These are phyloP conservation scores for Rhizopogon vulgaris DNA, from an alignment of 768 basidiomycete genomes.

Conservation along the genomic window DNA sequence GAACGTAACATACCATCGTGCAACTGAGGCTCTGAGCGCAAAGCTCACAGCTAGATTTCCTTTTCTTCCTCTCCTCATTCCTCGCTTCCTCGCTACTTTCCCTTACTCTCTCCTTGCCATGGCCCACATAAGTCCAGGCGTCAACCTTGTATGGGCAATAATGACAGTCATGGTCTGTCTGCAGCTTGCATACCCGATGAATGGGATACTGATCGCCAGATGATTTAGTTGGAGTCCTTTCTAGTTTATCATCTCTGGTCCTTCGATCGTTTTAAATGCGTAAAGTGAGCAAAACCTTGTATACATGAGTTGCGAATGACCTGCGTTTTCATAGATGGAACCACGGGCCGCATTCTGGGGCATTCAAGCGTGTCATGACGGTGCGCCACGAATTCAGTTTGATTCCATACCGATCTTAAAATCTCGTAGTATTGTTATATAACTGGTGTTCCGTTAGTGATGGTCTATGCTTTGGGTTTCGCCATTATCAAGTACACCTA, in stretches of 20 bases:
- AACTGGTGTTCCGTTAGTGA: constrained; percentile 52
- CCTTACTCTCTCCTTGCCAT: constrained; percentile 28
- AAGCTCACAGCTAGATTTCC: not conserved
- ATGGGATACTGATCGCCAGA: not conserved
- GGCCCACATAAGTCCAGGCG: constrained; percentile 59
- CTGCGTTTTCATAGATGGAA: constrained; percentile 48
- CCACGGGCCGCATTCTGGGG: constrained; percentile 57
- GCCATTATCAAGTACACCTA: constrained; percentile 67
- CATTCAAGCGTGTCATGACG: constrained; percentile 84
- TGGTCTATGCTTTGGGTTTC: constrained; percentile 56
- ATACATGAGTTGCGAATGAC: not conserved
- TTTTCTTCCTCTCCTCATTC: constrained; percentile 8
- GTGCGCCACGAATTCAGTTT: constrained; percentile 32
- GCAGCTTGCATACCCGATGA: not conserved
- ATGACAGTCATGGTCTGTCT: constrained; percentile 44
- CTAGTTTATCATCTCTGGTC: constrained; percentile 73
- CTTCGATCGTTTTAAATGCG: constrained; percentile 72
- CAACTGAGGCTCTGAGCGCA: not conserved
- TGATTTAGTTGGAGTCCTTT: constrained; percentile 49
- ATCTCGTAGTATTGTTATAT: constrained; percentile 65
- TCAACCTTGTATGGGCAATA: constrained; percentile 58
- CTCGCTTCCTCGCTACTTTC: constrained; percentile 11
- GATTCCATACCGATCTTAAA: not conserved
- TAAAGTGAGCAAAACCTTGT: constrained; percentile 39
- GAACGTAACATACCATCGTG: not conserved